Conservation (phyloP, 768 basidiomycete species). For the Tulasnella calospora region DNA sequence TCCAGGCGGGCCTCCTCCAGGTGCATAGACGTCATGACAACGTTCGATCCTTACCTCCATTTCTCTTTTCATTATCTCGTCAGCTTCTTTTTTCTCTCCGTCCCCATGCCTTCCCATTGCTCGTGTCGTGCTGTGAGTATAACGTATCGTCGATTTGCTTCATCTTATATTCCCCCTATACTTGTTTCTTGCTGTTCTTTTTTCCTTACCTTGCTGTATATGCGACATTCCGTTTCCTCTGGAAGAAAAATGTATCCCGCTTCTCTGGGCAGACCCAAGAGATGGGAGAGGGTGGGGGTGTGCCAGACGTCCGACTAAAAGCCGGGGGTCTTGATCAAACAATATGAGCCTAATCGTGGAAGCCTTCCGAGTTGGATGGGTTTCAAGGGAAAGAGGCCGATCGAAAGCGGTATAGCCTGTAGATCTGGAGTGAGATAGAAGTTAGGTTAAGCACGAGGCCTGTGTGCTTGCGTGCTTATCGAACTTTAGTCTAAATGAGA, state of each 20-base stretch:
- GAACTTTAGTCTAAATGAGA: conserved; percentile 5
- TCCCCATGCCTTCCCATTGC: background rate
- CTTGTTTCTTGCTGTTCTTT: background rate
- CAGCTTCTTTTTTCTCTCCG: background rate
- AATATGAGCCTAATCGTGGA: background rate
- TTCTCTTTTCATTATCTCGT: conserved; percentile 4
- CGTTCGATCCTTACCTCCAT: background rate
- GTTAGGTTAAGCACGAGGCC: conserved; percentile 7
- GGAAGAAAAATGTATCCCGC: background rate
- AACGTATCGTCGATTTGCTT: background rate
- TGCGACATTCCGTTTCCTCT: background rate
- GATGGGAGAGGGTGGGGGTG: background rate
- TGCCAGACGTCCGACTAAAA: background rate
- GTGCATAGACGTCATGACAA: conserved; percentile 1
- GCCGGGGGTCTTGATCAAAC: background rate
- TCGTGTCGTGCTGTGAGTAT: conserved; percentile 7
- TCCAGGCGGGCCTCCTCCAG: background rate
- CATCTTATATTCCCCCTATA: background rate
- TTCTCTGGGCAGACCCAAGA: background rate
- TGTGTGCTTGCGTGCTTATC: conserved; percentile 11
- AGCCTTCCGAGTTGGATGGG: background rate
- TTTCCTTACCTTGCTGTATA: background rate
- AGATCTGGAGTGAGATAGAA: conserved; percentile 3
- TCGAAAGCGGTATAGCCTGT: background rate
- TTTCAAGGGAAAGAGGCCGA: background rate